Base-by-base conservation (phyloP, 768 basidiomycete species). In the Psilocybe tampanensis region DNA sequence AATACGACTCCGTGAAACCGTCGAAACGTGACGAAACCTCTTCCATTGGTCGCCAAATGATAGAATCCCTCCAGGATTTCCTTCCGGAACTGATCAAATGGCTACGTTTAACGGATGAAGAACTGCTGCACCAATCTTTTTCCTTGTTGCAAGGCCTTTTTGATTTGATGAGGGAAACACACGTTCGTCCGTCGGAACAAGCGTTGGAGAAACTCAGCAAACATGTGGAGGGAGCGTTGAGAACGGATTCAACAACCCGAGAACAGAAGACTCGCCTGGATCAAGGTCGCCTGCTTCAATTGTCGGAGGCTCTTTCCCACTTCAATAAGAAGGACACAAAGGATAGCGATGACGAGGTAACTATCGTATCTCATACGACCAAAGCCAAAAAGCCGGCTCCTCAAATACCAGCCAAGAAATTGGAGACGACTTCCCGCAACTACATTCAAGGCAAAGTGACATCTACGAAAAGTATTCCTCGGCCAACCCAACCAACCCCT, bases 31-130 rank as follows among this genome's bases (percentile, higher is more conserved):
- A 69, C 23, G 85, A 81, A 64, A 68, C 86, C 47, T 88, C 91
- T 13, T 70, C 71, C 2, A 74, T 83, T 8, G 91, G 89, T 21
- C 83, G 79, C 69, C 80, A 83, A 67, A 92, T 98, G 89, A 83
- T 94, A 47, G 79, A 76, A 23, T 82, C 86, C 58, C 78, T 98
- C 55, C 88, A 94, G 68, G 82, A 79, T 26, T 89, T 97, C 59
- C 75, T 99, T 48, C 80, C 82, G 2, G 90, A 94, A 65, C 78
- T 96, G 47, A 79, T 88, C 17, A 81, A 85, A 50, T 99, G 97
- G 97, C 75, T 98, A 45, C 87, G 95, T 22, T 79, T 98, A 33
- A 98, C 95, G 12, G 94, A 98, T 71, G 83, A 89, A 64, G 96
- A 98, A 67, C 80, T 97, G 6, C 77, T 98, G 2, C 88, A 95